Percentiles rank a stretch among this genome's conserved stretches.
phyloP scores from a whole-genome alignment of 1,284 basidiomycete species.

The Erythrobasidium hasegawianum region DNA sequence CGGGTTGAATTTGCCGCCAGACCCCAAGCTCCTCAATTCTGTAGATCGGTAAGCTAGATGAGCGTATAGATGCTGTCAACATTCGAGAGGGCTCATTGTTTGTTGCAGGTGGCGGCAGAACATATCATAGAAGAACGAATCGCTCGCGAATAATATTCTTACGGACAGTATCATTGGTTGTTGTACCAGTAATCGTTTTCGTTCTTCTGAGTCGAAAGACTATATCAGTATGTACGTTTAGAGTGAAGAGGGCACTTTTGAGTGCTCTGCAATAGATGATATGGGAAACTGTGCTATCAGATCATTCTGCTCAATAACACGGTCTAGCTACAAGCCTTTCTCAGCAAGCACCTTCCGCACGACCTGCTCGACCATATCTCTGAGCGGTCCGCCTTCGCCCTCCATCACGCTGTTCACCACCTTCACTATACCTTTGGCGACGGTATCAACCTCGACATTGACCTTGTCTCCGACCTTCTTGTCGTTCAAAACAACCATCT shows the following conservation, averaged over 20 bases:
- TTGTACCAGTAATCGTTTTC: no score
- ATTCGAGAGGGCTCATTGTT: neutral
- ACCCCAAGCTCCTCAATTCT: constrained; percentile 19
- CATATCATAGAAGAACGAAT: neutral
- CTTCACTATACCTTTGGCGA: constrained; percentile 80
- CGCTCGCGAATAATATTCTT: no score
- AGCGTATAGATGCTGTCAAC: neutral
- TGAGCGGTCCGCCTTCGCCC: constrained; percentile 50
- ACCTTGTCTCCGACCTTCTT: constrained; percentile 77
- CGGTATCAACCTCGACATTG: constrained; percentile 93
- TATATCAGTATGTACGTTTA: no score
- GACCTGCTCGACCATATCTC: constrained; percentile 17
- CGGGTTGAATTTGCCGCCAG: constrained; percentile 12
- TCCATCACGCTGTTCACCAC: constrained; percentile 70
- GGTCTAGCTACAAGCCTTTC: constrained; percentile 15
- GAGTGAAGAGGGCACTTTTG: no score
- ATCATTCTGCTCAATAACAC: no score
- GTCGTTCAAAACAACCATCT: constrained; percentile 73
- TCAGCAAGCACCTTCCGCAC: constrained; percentile 21
- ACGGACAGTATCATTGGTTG: no score
- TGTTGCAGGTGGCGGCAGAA: constrained; percentile 25
- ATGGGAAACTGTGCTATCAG: no score
- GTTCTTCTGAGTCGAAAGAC: no score
- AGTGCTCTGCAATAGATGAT: no score
- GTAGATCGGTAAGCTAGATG: constrained; percentile 16